Percentiles rank a stretch among this genome's conserved stretches.
These are phyloP conservation scores for Sequoiadendron giganteum DNA, from an alignment of 75 land plant species.

Conservation along the genomic window DNA sequence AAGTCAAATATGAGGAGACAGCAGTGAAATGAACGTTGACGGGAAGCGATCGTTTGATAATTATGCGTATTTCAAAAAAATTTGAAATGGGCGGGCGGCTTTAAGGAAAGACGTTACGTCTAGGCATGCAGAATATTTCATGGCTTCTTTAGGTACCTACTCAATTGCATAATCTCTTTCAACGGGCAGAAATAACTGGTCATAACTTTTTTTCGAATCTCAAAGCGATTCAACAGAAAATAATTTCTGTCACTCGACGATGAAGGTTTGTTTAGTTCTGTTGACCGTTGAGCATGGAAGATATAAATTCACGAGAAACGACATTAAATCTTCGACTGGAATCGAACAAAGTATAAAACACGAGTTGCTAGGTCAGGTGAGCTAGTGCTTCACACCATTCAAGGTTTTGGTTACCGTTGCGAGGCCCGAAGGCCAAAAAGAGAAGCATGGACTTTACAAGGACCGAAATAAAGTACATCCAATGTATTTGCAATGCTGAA, in stretches of 20 bases:
- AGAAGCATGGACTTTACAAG: too few species aligned
- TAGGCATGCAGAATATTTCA: neutral
- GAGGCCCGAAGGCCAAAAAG: too few species aligned
- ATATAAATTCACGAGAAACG: neutral
- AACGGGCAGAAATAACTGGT: neutral
- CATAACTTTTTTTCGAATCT: neutral
- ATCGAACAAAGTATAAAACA: neutral
- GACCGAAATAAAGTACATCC: too few species aligned
- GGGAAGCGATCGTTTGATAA: neutral
- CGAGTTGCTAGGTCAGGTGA: too few species aligned
- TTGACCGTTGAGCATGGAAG: neutral
- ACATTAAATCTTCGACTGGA: neutral
- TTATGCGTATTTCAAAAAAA: neutral
- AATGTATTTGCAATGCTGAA: too few species aligned
- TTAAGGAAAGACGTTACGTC: neutral
- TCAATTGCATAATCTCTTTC: neutral
- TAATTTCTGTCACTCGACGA: too few species aligned
- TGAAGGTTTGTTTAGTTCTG: neutral
- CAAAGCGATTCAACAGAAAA: neutral
- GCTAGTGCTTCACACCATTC: too few species aligned
- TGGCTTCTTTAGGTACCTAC: neutral
- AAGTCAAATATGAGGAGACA: neutral
- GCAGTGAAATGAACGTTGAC: neutral
- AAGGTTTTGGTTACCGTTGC: too few species aligned
- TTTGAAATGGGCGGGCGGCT: slow-evolving; percentile 12